Evolutionary conservation across 495 filamentous ascomycete genomes (phyloP).

Genomic region (Annulohypoxylon maeteangense): DNA sequence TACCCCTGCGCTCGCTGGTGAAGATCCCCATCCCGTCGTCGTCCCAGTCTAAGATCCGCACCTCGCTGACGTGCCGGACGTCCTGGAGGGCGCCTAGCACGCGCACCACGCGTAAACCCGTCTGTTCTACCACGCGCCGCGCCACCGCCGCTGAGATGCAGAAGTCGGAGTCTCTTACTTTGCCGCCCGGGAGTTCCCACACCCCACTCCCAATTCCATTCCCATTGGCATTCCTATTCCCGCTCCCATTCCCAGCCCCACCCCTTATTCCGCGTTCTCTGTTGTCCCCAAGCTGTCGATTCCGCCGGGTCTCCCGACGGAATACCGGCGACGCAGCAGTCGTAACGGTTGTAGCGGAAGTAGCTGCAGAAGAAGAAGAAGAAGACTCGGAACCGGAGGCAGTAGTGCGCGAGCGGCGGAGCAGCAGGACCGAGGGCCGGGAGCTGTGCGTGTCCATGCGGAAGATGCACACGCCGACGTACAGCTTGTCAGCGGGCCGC

Average conservation of each 20-base stretch:
- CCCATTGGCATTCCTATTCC: background rate
- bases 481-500: constrained; percentile 37
- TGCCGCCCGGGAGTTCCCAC: constrained; percentile 47
- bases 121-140: constrained; percentile 37
- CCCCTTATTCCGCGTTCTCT: background rate
- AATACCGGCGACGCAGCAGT: background rate
- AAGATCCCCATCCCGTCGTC: constrained; percentile 41
- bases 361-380: background rate
- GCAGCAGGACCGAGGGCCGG: constrained; percentile 37
- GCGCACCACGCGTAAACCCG: constrained; percentile 34
- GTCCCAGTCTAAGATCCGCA: constrained; percentile 40
- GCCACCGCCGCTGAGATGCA: constrained; percentile 43
- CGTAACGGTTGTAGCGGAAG: background rate
- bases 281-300: background rate
- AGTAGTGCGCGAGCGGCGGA: constrained; percentile 20
- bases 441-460: constrained; percentile 39
- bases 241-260: background rate
- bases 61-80: constrained; percentile 30
- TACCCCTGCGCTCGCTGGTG: background rate
- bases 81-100: constrained; percentile 41
- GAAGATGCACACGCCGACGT: constrained; percentile 46
- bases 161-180: constrained; percentile 39
- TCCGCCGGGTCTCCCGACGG: background rate
- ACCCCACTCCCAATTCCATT: background rate
- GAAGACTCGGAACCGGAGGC: background rate